phyloP scores from a whole-genome alignment of 2,329 filamentous ascomycete species.

The Epichloe sylvatica region DNA sequence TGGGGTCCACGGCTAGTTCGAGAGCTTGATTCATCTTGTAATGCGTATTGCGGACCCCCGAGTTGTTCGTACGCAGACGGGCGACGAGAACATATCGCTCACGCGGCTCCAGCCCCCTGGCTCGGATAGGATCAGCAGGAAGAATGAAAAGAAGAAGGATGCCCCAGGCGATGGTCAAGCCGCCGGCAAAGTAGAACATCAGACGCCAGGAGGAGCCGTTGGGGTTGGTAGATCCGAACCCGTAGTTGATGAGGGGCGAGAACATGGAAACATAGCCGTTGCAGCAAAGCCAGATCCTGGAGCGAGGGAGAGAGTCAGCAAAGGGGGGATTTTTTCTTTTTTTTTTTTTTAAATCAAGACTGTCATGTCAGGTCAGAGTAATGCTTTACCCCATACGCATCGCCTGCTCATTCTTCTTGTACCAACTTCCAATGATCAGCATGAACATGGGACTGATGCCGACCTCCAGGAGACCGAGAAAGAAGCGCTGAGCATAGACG shows the following conservation, averaged over 20 bases:
- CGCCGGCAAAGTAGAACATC: conserved; percentile 46
- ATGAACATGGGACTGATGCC: conserved; percentile 15
- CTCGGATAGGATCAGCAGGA: conserved; percentile 47
- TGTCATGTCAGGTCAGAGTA: not conserved
- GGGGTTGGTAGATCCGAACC: conserved; percentile 40
- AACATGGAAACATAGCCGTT: conserved; percentile 50
- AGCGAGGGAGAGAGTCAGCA: not conserved
- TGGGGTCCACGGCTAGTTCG: conserved; percentile 19
- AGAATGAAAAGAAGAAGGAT: conserved; percentile 42
- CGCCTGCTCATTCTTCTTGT: conserved; percentile 18
- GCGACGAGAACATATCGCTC: conserved; percentile 31
- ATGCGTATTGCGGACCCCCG: conserved; percentile 13
- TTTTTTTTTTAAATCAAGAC: not conserved
- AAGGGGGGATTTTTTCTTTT: not conserved
- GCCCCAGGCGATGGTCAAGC: conserved; percentile 38
- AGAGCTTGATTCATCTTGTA: conserved; percentile 32
- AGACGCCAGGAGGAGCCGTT: conserved; percentile 38
- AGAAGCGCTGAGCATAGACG: conserved; percentile 25
- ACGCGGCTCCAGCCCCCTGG: conserved; percentile 39
- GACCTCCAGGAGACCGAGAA: conserved; percentile 30
- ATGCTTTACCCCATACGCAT: conserved; percentile 18
- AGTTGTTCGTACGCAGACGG: conserved; percentile 11
- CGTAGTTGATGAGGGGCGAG: conserved; percentile 45
- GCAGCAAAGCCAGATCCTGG: conserved; percentile 16
- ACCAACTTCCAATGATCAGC: conserved; percentile 5